These are phyloP conservation scores for Cerioporus squamosus DNA, from an alignment of 1,284 basidiomycete genomes.

Conservation along the genomic window DNA sequence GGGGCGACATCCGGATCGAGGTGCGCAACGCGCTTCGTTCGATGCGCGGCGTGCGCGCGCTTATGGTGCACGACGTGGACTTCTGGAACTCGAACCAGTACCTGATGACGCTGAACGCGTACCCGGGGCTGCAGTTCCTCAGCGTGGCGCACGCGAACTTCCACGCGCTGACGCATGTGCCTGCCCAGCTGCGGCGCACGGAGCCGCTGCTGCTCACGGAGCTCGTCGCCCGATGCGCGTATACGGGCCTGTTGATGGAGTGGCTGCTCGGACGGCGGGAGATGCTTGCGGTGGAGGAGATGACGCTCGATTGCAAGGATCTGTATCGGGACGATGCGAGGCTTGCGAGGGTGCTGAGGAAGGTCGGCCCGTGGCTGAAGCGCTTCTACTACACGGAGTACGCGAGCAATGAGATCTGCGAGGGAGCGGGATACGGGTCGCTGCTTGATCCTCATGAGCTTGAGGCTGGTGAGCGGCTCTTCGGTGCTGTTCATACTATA, in stretches of 20 bases:
- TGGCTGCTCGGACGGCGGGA: slow-evolving; percentile 10
- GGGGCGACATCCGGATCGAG: slow-evolving; percentile 2
- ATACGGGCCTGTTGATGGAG: slow-evolving; percentile 10
- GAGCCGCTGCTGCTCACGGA: slow-evolving; percentile 15
- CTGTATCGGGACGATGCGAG: slow-evolving; percentile 8
- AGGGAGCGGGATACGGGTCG: not conserved
- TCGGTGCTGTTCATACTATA: not conserved
- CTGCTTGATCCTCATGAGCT: not conserved
- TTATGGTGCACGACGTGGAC: slow-evolving; percentile 3
- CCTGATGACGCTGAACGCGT: slow-evolving; percentile 10
- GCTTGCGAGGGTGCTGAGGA: slow-evolving; percentile 11
- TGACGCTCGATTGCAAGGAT: slow-evolving; percentile 1
- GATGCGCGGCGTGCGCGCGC: slow-evolving; percentile 3
- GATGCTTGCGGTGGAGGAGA: slow-evolving; percentile 5
- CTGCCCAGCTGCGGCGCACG: slow-evolving; percentile 1
- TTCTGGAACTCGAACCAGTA: slow-evolving; percentile 17
- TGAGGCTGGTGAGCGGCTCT: not conserved
- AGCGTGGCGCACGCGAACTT: not conserved
- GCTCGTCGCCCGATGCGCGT: slow-evolving; percentile 2
- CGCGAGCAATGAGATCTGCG: not conserved
- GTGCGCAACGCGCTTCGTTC: not conserved
- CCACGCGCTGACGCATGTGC: slow-evolving; percentile 2
- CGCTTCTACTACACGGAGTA: not conserved
- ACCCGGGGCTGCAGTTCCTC: slow-evolving; percentile 8
- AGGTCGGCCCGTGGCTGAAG: slow-evolving; percentile 10